A percentile compares a stretch with the other conserved stretches of the same genome.
Evolutionary conservation across 2,329 filamentous ascomycete species (phyloP).

Genomic region (Diatrype stigma): DNA sequence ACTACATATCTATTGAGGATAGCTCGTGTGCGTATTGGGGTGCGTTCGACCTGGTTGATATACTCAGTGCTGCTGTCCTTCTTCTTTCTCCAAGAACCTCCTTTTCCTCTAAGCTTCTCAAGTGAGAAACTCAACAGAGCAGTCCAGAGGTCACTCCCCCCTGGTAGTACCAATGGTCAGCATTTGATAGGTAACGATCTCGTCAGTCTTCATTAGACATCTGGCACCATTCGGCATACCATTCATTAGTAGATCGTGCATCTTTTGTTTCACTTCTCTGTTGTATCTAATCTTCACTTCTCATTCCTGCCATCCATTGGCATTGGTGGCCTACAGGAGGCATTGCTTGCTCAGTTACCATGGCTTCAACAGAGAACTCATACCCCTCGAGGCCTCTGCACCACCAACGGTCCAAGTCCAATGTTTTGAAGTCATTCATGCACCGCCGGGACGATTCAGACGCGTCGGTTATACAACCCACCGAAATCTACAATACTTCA

Average conservation of each 20-base stretch:
- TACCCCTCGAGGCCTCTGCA: not conserved
- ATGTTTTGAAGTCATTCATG: slow-evolving; percentile 46
- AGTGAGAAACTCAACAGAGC: not conserved
- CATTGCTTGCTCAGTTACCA: slow-evolving; percentile 9
- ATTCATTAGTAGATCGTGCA: slow-evolving; percentile 15
- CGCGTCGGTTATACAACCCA: slow-evolving; percentile 31
- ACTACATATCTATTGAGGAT: not conserved
- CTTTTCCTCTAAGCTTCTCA: not conserved
- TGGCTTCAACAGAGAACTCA: slow-evolving; percentile 22
- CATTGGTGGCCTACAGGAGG: not conserved
- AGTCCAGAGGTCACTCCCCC: no score
- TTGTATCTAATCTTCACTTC: slow-evolving; percentile 9
- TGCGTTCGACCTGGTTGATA: no score
- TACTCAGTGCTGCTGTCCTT: no score
- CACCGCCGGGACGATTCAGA: slow-evolving; percentile 45
- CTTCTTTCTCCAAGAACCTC: not conserved
- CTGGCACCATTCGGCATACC: slow-evolving; percentile 13
- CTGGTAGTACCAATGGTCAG: slow-evolving; percentile 4
- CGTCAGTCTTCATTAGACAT: slow-evolving; percentile 1
- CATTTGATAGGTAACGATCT: slow-evolving; percentile 8
- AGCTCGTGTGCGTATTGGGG: not conserved
- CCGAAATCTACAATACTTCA: slow-evolving; percentile 18
- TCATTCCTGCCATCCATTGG: slow-evolving; percentile 1
- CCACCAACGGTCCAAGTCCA: slow-evolving; percentile 45
- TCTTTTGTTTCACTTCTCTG: slow-evolving; percentile 16